Evolutionary conservation across 352 stramenopile species (phyloP).

Genomic region (Pythium utonaiense): DNA sequence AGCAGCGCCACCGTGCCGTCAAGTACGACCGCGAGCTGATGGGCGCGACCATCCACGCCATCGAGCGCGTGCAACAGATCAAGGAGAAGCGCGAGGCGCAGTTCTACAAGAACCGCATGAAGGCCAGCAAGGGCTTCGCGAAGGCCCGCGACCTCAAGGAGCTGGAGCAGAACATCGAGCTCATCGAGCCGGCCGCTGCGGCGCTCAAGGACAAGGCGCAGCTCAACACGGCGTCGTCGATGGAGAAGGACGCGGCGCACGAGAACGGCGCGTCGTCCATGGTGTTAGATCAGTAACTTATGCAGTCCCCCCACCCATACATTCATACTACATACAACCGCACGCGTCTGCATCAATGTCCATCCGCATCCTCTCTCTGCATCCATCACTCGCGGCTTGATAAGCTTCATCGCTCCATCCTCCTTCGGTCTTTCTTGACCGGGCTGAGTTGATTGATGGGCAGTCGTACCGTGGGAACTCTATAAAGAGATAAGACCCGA

Average conservation of each 20-base stretch:
- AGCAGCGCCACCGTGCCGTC: constrained; percentile 97
- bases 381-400: background rate
- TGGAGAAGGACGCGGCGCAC: constrained; percentile 61
- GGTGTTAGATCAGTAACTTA: constrained; percentile 85
- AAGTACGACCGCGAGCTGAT: constrained; percentile 99
- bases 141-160: constrained; percentile 81
- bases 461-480: constrained; percentile 9
- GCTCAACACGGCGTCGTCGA: constrained; percentile 59
- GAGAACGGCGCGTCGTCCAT: constrained; percentile 62
- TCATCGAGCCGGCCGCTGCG: constrained; percentile 75
- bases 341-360: background rate
- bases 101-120: constrained; percentile 98
- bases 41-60: constrained; percentile 97
- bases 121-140: constrained; percentile 72
- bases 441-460: background rate
- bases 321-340: background rate
- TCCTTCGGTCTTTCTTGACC: too few relatives aligned
- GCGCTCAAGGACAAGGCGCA: constrained; percentile 74
- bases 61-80: constrained; percentile 97
- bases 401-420: too few relatives aligned
- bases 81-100: constrained; percentile 94
- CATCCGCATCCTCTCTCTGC: background rate
- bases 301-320: constrained; percentile 5
- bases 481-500: background rate
- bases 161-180: constrained; percentile 80